Conservation (phyloP, 495 filamentous ascomycete species). For the Penicillium steckii region DNA sequence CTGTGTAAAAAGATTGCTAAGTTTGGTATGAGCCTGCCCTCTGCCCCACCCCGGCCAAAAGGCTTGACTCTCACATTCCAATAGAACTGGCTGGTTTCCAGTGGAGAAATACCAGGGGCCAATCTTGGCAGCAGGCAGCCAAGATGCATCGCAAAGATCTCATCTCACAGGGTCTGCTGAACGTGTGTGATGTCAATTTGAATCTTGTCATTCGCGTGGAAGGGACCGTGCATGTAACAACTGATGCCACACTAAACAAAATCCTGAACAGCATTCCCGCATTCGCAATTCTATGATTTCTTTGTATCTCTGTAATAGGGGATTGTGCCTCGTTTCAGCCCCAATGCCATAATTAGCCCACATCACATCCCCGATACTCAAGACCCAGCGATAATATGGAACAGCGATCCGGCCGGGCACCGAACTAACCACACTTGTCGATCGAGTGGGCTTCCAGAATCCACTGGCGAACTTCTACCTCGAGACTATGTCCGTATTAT, state of each 20-base stretch:
- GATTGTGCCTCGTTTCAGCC: background rate
- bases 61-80: background rate
- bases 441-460: constrained; percentile 10
- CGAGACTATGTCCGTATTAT: background rate
- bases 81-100: background rate
- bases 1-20: no score
- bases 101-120: background rate
- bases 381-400: background rate
- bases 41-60: background rate
- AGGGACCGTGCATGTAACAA: background rate
- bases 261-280: no score
- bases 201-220: background rate
- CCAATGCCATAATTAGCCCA: background rate
- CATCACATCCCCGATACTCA: background rate
- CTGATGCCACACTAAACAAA: no score
- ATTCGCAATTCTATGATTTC: no score
- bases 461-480: constrained; percentile 5
- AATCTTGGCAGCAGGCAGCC: background rate
- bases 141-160: background rate
- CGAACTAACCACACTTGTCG: background rate
- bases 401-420: background rate
- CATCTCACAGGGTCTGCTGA: background rate
- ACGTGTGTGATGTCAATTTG: background rate
- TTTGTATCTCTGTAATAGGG: no score
- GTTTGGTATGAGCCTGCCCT: no score